Conservation (phyloP, 257 asterid genomes). For the Scutellaria baicalensis region DNA sequence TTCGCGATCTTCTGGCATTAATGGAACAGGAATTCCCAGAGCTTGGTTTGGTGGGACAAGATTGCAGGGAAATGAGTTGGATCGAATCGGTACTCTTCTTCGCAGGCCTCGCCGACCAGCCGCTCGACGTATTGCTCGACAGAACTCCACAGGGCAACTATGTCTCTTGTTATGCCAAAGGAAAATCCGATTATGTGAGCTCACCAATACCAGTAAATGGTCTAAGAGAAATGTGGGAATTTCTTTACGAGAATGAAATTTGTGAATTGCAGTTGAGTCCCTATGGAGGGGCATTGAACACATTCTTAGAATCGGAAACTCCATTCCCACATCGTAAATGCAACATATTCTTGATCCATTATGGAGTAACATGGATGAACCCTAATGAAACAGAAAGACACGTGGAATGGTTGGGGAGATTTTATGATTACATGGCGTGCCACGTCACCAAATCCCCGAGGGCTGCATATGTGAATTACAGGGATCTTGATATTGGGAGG, state of each 20-base stretch:
- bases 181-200: constrained; percentile 36
- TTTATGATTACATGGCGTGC: constrained; percentile 21
- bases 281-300: constrained; percentile 27
- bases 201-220: constrained; percentile 26
- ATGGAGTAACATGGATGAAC: neutral
- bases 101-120: neutral
- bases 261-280: constrained; percentile 23
- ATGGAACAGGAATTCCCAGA: constrained; percentile 31
- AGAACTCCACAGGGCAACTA: neutral
- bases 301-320: constrained; percentile 23
- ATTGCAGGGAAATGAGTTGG: constrained; percentile 39
- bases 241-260: constrained; percentile 4
- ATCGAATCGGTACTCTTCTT: constrained; percentile 25
- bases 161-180: neutral
- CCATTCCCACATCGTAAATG: constrained; percentile 38
- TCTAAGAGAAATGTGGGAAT: constrained; percentile 28
- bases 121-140: neutral
- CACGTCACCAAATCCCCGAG: constrained; percentile 24
- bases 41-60: constrained; percentile 24
- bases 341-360: constrained; percentile 22
- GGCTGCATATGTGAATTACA: constrained; percentile 27
- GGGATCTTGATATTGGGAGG: constrained; percentile 33
- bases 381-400: neutral
- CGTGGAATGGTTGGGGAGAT: constrained; percentile 14
- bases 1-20: constrained; percentile 8